These are phyloP conservation scores for Brassica napus DNA, from an alignment of 345 rosid genomes.

Conservation along the genomic window Da-Ae NC_063440.1:13203001-13203500, in stretches of 20 bases:
- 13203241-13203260: background rate
- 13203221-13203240: too few relatives aligned
- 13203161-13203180: too few relatives aligned
- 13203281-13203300: slow-evolving; percentile 69
- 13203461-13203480: slow-evolving; percentile 43
- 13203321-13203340: slow-evolving; percentile 63
- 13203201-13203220: too few relatives aligned
- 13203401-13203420: slow-evolving; percentile 49
- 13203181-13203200: too few relatives aligned
- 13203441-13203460: slow-evolving; percentile 44
- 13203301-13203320: slow-evolving; percentile 92
- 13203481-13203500: slow-evolving; percentile 1
- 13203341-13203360: slow-evolving; percentile 46
- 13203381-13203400: slow-evolving; percentile 45
- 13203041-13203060: too few relatives aligned
- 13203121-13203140: too few relatives aligned
- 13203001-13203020: too few relatives aligned
- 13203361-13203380: slow-evolving; percentile 10
- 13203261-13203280: background rate
- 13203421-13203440: slow-evolving; percentile 49
- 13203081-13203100: too few relatives aligned
- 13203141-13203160: too few relatives aligned
- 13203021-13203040: too few relatives aligned
- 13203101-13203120: too few relatives aligned
- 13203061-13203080: too few relatives aligned